Evolutionary conservation across 1,284 basidiomycete species (phyloP).

Genomic region (Apiotrichum gamsii): DNA sequence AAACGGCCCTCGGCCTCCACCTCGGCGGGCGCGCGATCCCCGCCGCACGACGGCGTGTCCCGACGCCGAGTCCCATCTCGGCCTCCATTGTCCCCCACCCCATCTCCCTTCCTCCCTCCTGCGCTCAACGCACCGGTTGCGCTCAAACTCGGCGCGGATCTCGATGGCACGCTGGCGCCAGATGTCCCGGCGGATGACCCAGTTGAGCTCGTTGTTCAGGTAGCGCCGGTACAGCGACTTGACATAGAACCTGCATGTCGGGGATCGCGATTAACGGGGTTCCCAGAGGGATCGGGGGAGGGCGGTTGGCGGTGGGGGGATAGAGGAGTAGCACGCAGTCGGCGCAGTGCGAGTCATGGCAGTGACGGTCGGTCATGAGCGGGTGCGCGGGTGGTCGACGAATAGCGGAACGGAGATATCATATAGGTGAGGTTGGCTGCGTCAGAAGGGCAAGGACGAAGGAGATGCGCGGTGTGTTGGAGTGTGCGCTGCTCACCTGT

Average conservation of each 20-base stretch:
- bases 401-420: background rate
- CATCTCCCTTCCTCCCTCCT: background rate
- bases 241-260: constrained; percentile 61
- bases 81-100: background rate
- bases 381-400: background rate
- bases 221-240: constrained; percentile 84
- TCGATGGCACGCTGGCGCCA: constrained; percentile 77
- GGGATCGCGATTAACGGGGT: background rate
- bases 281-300: background rate
- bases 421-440: background rate
- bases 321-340: too few relatives aligned
- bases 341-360: too few relatives aligned
- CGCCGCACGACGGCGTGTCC: too few relatives aligned
- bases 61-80: too few relatives aligned
- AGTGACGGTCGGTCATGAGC: background rate
- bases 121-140: constrained; percentile 62
- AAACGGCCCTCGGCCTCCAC: too few relatives aligned
- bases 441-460: background rate
- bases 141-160: constrained; percentile 87
- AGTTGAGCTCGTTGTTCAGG: constrained; percentile 79
- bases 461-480: too few relatives aligned
- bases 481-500: constrained; percentile 13
- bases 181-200: constrained; percentile 75
- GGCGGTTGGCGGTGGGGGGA: background rate
- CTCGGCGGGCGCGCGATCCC: too few relatives aligned